phyloP scores from a whole-genome alignment of 2,329 filamentous ascomycete species.

The Fusarium robinianum region DNA sequence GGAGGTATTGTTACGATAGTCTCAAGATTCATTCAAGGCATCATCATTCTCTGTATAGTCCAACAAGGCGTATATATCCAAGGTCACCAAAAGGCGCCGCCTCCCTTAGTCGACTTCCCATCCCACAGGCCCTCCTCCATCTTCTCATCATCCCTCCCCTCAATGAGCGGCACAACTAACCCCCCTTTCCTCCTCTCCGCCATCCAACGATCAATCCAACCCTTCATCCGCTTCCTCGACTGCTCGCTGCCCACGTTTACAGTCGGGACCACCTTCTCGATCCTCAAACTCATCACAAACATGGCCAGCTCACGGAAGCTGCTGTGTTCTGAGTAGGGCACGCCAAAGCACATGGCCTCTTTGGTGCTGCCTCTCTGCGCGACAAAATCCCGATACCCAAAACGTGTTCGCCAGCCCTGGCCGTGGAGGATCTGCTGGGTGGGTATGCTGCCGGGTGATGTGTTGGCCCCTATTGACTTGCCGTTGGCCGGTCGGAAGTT shows the following conservation, averaged over 20 bases:
- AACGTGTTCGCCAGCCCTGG: constrained; percentile 75
- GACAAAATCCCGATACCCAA: constrained; percentile 71
- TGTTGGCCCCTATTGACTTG: constrained; percentile 59
- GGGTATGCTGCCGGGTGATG: constrained; percentile 54
- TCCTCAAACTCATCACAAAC: constrained; percentile 85
- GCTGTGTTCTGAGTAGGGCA: constrained; percentile 95
- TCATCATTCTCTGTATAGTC: not conserved
- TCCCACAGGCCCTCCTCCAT: constrained; percentile 44
- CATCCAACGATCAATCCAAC: constrained; percentile 67
- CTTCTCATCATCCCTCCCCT: constrained; percentile 44
- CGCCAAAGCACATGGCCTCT: constrained; percentile 86
- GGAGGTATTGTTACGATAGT: too few species aligned
- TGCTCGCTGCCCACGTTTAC: constrained; percentile 75
- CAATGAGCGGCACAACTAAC: constrained; percentile 50
- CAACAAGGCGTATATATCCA: not conserved
- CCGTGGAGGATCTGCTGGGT: constrained; percentile 58
- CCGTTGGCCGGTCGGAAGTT: constrained; percentile 74
- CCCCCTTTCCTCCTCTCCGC: constrained; percentile 62
- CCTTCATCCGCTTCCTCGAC: constrained; percentile 63
- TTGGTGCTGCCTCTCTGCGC: constrained; percentile 83
- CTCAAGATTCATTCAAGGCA: too few species aligned
- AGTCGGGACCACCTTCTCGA: constrained; percentile 90
- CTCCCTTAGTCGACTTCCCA: constrained; percentile 45
- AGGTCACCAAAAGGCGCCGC: constrained; percentile 47
- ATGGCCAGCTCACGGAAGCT: constrained; percentile 93